Conservation (phyloP, 2,329 filamentous ascomycete species). For the Trichoderma breve region DNA sequence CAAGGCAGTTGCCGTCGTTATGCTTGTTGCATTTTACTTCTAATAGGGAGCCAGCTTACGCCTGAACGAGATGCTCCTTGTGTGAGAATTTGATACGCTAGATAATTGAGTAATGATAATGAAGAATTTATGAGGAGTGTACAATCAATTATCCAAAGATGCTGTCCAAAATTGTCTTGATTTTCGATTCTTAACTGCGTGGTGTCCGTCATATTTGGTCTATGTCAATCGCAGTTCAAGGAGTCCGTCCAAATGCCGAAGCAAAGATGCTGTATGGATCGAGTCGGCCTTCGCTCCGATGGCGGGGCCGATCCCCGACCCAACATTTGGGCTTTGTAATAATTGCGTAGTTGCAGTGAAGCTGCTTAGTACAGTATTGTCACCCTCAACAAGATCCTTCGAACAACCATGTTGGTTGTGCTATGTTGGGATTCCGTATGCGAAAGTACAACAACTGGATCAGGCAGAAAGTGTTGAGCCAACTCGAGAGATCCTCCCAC, state of each 20-base stretch:
- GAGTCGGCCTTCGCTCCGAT: neutral
- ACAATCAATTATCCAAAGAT: neutral
- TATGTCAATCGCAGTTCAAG: neutral
- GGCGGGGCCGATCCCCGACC: neutral
- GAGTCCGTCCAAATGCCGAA: neutral
- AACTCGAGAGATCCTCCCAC: neutral
- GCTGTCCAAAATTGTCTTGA: fast-evolving
- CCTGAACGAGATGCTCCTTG: neutral
- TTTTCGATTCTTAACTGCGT: neutral
- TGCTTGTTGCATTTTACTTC: conserved; percentile 11
- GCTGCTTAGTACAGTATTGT: neutral
- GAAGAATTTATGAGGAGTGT: neutral
- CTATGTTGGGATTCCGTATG: neutral
- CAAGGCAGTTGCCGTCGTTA: neutral
- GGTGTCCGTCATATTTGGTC: neutral
- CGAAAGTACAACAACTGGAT: neutral
- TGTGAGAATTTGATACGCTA: neutral
- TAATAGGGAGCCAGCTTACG: neutral
- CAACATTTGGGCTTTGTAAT: neutral
- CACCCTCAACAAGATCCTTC: neutral
- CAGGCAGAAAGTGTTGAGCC: neutral
- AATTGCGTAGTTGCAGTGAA: neutral
- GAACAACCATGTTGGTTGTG: neutral
- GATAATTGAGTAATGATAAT: conserved; percentile 9
- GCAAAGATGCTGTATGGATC: neutral